Evolutionary conservation across 176 grass and related monocot genomes (phyloP), one percentile per base, ranked within the genome.

Genomic region (Eragrostis nindensis): DNA sequence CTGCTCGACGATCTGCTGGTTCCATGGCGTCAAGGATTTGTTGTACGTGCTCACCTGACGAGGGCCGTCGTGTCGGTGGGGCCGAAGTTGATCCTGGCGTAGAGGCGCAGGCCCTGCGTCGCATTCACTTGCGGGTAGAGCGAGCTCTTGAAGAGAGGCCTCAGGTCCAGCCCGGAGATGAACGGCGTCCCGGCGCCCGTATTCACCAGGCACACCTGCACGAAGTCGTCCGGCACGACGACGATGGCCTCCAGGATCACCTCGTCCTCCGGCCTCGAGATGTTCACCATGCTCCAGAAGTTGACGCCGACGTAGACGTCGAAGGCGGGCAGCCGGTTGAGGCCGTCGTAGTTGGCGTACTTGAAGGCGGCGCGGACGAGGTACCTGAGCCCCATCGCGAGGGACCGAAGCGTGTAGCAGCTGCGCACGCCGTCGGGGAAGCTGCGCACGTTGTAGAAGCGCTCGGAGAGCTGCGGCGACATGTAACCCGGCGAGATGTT

Each of bases 281-380:
- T 18, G 81, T 86, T 93, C 5, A 91, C 54, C 0, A 30, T 90
- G n/a, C 10, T 14, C 94, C 89, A 94, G 79, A 74, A 84, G 30
- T 94, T 90, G 38, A 90, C 80, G 27, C 87, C 87, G 48, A 93
- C 0, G 57, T 93, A 8, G 59, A 93, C 66, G 64, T 93, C 87
- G 26, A 93, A 93, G 0, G 71, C 22, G 0, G 88, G 71, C 0
- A 16, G 7, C 25, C 16, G 43, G 41, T 42, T 55, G 27, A 93
- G 55, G 9, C 78, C 74, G 21, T 94, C 91, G 61, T 90, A 94
- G 82, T 94, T 88, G 71, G 77, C 91, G 48, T 94, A 90, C 62
- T 86, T 56, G 79, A 94, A 94, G 24, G 0, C 55, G 24, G 85
- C 85, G 2, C 88, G 79, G 25, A 94, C 2, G 3, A 90, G 60